A percentile compares a stretch with the other conserved stretches of the same genome.
Evolutionary conservation across 441 rosid species (phyloP).

Genomic region (Manihot esculenta): DNA sequence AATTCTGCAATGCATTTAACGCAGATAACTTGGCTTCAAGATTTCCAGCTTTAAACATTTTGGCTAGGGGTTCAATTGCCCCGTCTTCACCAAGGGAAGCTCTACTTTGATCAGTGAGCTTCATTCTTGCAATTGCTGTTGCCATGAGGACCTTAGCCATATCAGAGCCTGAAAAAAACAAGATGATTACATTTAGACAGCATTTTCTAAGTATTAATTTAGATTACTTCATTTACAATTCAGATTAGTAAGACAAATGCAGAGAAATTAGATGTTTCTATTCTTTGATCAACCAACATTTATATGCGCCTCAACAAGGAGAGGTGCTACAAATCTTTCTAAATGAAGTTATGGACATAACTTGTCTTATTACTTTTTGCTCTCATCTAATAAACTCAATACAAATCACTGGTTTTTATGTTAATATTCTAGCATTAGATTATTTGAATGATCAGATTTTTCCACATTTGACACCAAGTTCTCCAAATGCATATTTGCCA

Average conservation of each 20-base stretch:
- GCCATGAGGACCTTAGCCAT: conserved; percentile 84
- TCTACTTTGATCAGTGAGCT: conserved; percentile 62
- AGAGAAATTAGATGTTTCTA: not conserved
- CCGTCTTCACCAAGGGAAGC: conserved; percentile 66
- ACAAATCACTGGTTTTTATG: no score
- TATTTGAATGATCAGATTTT: not conserved
- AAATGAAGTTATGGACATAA: no score
- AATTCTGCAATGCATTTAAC: conserved; percentile 58
- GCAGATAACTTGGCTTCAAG: conserved; percentile 69
- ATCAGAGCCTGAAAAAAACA: conserved; percentile 55
- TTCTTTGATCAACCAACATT: not conserved
- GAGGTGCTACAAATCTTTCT: not conserved
- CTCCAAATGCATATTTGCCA: not conserved
- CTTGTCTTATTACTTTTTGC: no score
- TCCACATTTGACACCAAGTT: not conserved
- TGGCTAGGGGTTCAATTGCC: conserved; percentile 56
- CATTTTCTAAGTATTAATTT: not conserved
- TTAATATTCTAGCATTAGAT: not conserved
- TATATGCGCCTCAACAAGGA: not conserved
- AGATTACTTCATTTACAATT: not conserved
- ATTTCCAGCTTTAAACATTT: conserved; percentile 61
- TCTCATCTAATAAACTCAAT: no score
- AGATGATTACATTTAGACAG: not conserved
- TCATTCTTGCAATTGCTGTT: conserved; percentile 63
- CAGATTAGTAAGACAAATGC: not conserved